A percentile compares a stretch with the other conserved stretches of the same genome.
These are phyloP conservation scores for Chlorella sp. DNA, from an alignment of 139 green algal genomes.

Conservation along the genomic window DNA sequence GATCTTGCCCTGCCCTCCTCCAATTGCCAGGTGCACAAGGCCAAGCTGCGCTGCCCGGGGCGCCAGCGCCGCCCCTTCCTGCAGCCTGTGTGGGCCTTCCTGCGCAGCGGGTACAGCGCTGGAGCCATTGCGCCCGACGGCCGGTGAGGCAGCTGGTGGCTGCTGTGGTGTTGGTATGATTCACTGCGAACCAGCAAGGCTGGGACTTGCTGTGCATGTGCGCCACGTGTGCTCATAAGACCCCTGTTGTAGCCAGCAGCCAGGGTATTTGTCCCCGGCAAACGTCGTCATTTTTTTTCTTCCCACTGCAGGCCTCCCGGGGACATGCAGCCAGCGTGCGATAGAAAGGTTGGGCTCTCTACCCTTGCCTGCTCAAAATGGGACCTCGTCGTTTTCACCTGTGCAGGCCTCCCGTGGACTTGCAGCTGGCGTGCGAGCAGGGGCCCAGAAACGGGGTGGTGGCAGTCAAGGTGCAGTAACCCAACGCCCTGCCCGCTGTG, in stretches of 20 bases:
- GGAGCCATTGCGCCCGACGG: not conserved
- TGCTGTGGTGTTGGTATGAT: no score
- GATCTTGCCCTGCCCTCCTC: no score
- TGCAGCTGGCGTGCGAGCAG: conserved; percentile 26
- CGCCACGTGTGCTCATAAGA: no score
- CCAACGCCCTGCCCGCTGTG: conserved; percentile 74
- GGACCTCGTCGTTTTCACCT: not conserved
- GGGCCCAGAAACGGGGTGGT: conserved; percentile 73
- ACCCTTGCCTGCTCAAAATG: no score
- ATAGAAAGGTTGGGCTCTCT: no score
- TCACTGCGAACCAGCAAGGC: no score
- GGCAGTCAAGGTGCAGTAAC: conserved; percentile 91
- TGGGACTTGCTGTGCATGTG: no score
- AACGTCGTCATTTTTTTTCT: no score
- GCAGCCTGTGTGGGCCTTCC: not conserved
- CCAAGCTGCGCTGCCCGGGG: conserved; percentile 58
- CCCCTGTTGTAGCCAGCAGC: no score
- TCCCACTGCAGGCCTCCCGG: not conserved
- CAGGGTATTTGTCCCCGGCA: no score
- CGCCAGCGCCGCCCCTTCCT: conserved; percentile 14
- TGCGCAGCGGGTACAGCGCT: conserved; percentile 13
- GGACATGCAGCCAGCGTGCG: not conserved
- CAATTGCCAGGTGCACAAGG: conserved; percentile 84
- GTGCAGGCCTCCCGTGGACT: conserved; percentile 17
- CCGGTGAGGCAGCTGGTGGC: not conserved